Evolutionary conservation across 148 eudicot genomes (phyloP).

Genomic region (Heliamphora exappendiculata): DNA sequence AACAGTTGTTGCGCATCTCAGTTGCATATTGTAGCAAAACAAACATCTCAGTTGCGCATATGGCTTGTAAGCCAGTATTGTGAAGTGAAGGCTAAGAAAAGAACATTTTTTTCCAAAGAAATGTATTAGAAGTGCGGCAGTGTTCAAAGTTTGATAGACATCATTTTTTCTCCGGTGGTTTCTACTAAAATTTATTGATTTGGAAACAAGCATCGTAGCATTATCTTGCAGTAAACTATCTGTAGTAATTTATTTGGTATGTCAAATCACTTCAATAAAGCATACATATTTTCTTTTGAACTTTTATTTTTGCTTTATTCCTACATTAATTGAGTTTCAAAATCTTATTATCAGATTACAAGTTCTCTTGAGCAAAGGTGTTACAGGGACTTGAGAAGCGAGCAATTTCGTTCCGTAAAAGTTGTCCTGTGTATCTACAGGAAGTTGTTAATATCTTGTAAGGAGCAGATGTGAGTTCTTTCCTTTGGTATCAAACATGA

Average conservation of each 20-base stretch:
- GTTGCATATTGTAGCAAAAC: no score
- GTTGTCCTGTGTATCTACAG: conserved; percentile 62
- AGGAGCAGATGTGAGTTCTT: conserved; percentile 78
- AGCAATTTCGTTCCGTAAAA: conserved; percentile 50
- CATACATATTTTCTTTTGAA: not conserved
- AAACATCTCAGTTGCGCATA: no score
- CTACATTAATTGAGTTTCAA: not conserved
- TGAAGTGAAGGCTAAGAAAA: not conserved
- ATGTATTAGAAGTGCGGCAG: not conserved
- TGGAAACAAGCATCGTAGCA: conserved; percentile 4
- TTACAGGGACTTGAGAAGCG: conserved; percentile 65
- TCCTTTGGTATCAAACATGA: conserved; percentile 5
- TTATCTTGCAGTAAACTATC: not conserved
- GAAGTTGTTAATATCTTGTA: conserved; percentile 61
- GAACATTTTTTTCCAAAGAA: not conserved
- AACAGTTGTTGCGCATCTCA: no score
- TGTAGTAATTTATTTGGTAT: not conserved
- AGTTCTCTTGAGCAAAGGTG: conserved; percentile 66
- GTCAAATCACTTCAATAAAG: not conserved
- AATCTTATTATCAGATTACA: conserved; percentile 48
- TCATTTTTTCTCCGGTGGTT: not conserved
- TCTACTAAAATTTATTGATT: no score
- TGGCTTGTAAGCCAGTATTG: not conserved
- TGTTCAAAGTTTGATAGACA: not conserved
- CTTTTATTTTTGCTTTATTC: not conserved